Evolutionary conservation across 257 asterid species (phyloP).

Genomic region (Fraxinus cuspidata): DNA sequence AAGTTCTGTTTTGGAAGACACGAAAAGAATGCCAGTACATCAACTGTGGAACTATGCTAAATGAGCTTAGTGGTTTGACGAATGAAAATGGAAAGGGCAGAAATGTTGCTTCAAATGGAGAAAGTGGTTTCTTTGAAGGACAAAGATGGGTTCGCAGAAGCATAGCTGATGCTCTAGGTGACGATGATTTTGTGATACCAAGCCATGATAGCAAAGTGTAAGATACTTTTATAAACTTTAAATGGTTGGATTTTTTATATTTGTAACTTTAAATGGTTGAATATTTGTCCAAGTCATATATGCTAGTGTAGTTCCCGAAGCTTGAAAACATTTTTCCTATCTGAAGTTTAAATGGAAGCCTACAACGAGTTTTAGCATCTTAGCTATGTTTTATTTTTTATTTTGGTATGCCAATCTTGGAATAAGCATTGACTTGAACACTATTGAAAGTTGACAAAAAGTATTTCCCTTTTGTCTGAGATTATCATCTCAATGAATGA

Average conservation of each 20-base stretch:
- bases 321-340: conserved; percentile 2
- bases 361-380: neutral
- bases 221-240: conserved; percentile 28
- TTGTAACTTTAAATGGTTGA: conserved; percentile 10
- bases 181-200: conserved; percentile 61
- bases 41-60: conserved; percentile 72
- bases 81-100: conserved; percentile 37
- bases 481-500: conserved; percentile 12
- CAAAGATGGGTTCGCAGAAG: conserved; percentile 66
- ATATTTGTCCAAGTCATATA: conserved; percentile 5
- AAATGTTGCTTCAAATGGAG: conserved; percentile 43
- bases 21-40: conserved; percentile 78
- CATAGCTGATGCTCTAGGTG: conserved; percentile 96
- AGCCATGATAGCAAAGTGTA: conserved; percentile 41
- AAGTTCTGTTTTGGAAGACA: conserved; percentile 78
- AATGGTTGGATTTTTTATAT: conserved; percentile 9
- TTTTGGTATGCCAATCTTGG: conserved; percentile 12
- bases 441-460: conserved; percentile 17
- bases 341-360: neutral
- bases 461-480: conserved; percentile 21
- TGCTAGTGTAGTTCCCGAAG: conserved; percentile 17
- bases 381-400: conserved; percentile 12
- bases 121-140: conserved; percentile 46
- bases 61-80: conserved; percentile 58
- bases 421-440: conserved; percentile 7